phyloP scores from a whole-genome alignment of 2,329 filamentous ascomycete species.

The Xylaria sp. region DNA sequence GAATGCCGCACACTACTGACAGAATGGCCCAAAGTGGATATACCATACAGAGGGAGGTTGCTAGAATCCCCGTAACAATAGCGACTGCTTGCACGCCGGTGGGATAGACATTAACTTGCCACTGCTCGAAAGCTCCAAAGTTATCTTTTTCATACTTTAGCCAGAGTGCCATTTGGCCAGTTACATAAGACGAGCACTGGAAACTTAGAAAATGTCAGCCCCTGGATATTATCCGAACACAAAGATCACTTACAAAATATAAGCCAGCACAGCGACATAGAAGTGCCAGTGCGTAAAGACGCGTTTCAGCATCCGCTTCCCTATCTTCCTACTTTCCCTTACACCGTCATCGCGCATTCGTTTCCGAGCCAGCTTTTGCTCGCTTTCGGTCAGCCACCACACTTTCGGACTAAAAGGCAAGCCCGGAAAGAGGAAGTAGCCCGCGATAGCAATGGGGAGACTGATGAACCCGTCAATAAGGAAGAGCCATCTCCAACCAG shows the following conservation, averaged over 20 bases:
- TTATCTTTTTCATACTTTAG: background rate
- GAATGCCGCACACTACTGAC: background rate
- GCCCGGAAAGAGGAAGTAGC: slow-evolving; percentile 1
- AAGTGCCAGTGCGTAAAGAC: background rate
- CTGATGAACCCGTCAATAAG: slow-evolving; percentile 1
- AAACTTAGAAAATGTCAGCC: background rate
- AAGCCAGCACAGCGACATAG: background rate
- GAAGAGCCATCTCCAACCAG: background rate
- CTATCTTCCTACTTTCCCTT: background rate
- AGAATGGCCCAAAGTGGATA: background rate
- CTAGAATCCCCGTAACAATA: background rate
- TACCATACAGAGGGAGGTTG: background rate
- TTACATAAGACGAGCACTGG: background rate
- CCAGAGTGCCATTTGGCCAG: slow-evolving; percentile 1
- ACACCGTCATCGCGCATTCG: slow-evolving; percentile 3
- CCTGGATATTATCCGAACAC: background rate
- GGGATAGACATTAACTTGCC: background rate
- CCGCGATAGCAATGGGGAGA: background rate
- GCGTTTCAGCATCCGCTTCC: background rate
- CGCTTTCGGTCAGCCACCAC: background rate
- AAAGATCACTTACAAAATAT: background rate
- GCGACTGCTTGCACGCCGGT: background rate
- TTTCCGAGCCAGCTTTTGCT: background rate
- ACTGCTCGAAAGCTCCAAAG: background rate
- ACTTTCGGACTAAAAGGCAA: background rate